Conservation (phyloP, 208 protist species). For the Trypanosoma grayi region DNA sequence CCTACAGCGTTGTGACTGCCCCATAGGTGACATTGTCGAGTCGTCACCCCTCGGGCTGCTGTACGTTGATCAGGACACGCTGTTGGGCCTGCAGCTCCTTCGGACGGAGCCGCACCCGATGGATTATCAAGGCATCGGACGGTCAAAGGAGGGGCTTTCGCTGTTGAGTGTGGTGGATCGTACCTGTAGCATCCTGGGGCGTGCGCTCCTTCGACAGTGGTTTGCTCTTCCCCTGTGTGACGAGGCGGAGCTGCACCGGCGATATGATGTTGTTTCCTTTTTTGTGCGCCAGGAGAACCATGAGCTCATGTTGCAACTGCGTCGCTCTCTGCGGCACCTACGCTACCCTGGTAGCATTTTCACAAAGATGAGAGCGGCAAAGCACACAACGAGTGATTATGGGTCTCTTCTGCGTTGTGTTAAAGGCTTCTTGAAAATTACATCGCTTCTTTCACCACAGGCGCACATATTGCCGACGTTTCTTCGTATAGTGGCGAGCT, state of each 20-base stretch:
- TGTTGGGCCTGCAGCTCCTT: conserved; percentile 62
- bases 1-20: conserved; percentile 31
- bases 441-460: conserved; percentile 14
- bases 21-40: conserved; percentile 75
- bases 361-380: conserved; percentile 64
- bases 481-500: conserved; percentile 29
- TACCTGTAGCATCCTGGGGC: conserved; percentile 46
- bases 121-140: conserved; percentile 65
- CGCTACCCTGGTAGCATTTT: conserved; percentile 52
- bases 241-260: conserved; percentile 43
- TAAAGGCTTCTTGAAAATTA: conserved; percentile 32
- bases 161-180: conserved; percentile 64
- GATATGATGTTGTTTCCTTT: conserved; percentile 65
- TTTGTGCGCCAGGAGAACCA: conserved; percentile 47
- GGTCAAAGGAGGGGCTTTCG: conserved; percentile 79
- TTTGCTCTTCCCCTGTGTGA: conserved; percentile 59
- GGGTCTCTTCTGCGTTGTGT: conserved; percentile 55
- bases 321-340: conserved; percentile 46
- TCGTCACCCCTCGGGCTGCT: conserved; percentile 44
- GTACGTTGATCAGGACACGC: conserved; percentile 52
- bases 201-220: conserved; percentile 75
- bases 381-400: conserved; percentile 56
- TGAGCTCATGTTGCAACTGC: conserved; percentile 43
- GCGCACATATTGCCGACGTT: conserved; percentile 23
- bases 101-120: conserved; percentile 77